These are phyloP conservation scores for Hordeum pubiflorum DNA, from an alignment of 202 grass and related monocot genomes.

Conservation along the genomic window DNA sequence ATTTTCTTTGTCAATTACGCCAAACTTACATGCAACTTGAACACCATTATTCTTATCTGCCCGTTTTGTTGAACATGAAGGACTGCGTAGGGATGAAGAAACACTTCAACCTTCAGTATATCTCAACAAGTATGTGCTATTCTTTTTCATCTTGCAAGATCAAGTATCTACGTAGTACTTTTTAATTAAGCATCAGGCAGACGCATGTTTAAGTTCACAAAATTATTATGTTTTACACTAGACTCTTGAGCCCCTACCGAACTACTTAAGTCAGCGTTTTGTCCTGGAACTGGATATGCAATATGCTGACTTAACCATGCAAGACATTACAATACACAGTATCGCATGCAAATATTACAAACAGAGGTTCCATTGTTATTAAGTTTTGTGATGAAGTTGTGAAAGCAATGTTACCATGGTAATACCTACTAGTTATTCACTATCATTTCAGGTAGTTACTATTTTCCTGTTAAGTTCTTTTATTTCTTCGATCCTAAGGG, in stretches of 20 bases:
- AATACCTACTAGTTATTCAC: background rate
- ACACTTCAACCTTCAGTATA: slow-evolving; percentile 88
- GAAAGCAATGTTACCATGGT: slow-evolving; percentile 13
- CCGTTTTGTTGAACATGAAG: slow-evolving; percentile 47
- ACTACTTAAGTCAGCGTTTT: background rate
- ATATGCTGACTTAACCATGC: background rate
- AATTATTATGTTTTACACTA: background rate
- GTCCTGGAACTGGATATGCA: background rate
- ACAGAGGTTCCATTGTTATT: background rate
- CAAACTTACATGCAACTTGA: background rate
- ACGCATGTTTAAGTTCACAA: background rate
- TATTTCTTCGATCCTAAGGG: background rate
- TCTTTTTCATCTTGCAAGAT: slow-evolving; percentile 16
- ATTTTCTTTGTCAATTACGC: background rate
- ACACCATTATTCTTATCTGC: slow-evolving; percentile 25
- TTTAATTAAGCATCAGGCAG: background rate
- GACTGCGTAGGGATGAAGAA: slow-evolving; percentile 79
- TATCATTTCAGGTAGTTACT: background rate
- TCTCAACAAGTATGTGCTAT: slow-evolving; percentile 85
- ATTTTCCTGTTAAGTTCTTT: slow-evolving; percentile 4
- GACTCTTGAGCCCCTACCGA: background rate
- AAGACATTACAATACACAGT: background rate
- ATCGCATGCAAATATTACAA: background rate
- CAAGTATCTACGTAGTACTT: background rate
- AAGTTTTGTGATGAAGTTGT: background rate